Conservation (phyloP, 2,329 filamentous ascomycete genomes). For the Exophiala lecanii-corni region DNA sequence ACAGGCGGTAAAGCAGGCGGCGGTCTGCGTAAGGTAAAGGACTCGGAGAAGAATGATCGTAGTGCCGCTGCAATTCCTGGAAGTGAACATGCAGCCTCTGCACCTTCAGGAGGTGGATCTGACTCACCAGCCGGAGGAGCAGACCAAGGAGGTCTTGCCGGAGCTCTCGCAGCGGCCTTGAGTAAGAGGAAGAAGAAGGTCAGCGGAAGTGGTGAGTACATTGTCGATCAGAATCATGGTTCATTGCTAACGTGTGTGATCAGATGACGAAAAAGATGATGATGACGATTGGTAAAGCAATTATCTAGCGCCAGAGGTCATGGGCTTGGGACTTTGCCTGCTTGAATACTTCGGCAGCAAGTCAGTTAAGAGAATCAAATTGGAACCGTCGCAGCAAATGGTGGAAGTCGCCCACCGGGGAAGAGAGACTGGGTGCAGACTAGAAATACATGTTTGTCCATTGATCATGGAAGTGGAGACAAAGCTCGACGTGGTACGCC, state of each 20-base stretch:
- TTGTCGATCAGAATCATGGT: not conserved
- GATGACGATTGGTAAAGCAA: conserved; percentile 42
- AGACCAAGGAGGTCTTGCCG: conserved; percentile 62
- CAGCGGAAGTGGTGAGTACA: conserved; percentile 80
- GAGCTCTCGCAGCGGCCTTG: conserved; percentile 72
- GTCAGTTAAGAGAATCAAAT: too few relatives aligned
- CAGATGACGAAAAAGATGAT: conserved; percentile 44
- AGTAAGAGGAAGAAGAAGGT: conserved; percentile 89
- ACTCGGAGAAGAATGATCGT: conserved; percentile 43
- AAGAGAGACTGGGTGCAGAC: too few relatives aligned
- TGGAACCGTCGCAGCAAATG: too few relatives aligned
- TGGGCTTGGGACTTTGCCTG: too few relatives aligned
- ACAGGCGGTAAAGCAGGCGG: conserved; percentile 55
- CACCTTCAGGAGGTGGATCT: conserved; percentile 50
- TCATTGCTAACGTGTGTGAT: conserved; percentile 27
- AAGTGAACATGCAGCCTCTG: conserved; percentile 52
- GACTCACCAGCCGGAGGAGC: conserved; percentile 34
- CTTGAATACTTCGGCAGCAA: too few relatives aligned
- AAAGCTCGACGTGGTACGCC: too few relatives aligned
- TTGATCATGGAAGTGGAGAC: too few relatives aligned
- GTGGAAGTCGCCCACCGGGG: too few relatives aligned
- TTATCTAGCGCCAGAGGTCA: too few relatives aligned
- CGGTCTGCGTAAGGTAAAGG: conserved; percentile 43
- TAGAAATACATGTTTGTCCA: too few relatives aligned
- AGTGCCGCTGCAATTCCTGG: conserved; percentile 42